Evolutionary conservation across 768 basidiomycete species (phyloP).

Genomic region (Termitomyces sp.): DNA sequence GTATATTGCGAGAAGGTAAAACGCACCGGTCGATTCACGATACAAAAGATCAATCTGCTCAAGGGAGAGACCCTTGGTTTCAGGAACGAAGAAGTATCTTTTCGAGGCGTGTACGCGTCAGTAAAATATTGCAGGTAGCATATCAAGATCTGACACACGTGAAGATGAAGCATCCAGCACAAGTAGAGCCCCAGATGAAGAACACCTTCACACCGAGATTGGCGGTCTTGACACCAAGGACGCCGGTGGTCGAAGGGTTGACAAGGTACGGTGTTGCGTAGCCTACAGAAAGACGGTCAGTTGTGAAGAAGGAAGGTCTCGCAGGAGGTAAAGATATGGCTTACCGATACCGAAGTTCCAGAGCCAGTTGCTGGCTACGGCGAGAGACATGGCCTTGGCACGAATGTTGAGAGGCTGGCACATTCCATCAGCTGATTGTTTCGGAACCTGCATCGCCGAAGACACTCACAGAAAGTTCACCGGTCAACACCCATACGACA

Average conservation of each 20-base stretch:
- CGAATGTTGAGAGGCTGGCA: conserved; percentile 64
- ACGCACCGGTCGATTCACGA: conserved; percentile 17
- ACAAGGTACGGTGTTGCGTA: conserved; percentile 50
- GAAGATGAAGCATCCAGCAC: conserved; percentile 65
- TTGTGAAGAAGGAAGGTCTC: not conserved
- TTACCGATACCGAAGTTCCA: conserved; percentile 75
- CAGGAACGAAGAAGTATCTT: conserved; percentile 19
- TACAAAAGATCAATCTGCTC: conserved; percentile 21
- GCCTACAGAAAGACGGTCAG: conserved; percentile 12
- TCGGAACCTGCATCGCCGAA: not conserved
- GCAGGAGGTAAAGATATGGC: conserved; percentile 22
- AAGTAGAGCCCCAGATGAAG: conserved; percentile 78
- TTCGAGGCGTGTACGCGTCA: not conserved
- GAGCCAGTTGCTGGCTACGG: conserved; percentile 68
- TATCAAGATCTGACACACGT: conserved; percentile 48
- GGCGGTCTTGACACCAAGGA: conserved; percentile 27
- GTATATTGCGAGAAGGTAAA: not conserved
- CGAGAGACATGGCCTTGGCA: conserved; percentile 76
- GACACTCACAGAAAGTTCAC: conserved; percentile 62
- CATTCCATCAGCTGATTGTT: not conserved
- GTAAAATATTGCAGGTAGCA: not conserved
- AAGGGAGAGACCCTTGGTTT: conserved; percentile 20
- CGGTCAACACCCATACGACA: conserved; percentile 58
- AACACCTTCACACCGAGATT: conserved; percentile 69
- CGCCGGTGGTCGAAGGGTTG: conserved; percentile 19